Percentiles rank a stretch among this genome's conserved stretches.
Conservation (phyloP, 106 monocot genomes). For the Acorus calamus region DNA sequence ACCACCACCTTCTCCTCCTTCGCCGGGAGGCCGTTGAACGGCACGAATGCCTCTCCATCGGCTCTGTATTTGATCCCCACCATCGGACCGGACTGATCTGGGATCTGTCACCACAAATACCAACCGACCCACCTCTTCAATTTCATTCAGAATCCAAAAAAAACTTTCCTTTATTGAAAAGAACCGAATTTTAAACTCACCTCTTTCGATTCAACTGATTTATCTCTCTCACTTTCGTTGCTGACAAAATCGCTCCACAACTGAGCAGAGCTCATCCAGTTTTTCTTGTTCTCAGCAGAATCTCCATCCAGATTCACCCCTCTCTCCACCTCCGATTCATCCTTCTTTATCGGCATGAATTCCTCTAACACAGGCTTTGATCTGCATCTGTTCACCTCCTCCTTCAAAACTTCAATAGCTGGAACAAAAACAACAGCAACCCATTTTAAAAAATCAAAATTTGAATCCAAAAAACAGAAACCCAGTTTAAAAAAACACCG, state of each 20-base stretch:
- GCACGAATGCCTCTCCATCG: slow-evolving; percentile 23
- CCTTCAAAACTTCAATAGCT: slow-evolving; percentile 53
- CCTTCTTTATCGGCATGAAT: slow-evolving; percentile 40
- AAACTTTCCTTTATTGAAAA: too few species aligned
- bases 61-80: slow-evolving; percentile 7
- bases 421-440: slow-evolving; percentile 9
- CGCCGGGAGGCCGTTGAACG: slow-evolving; percentile 21
- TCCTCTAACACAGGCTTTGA: slow-evolving; percentile 22
- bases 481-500: background rate
- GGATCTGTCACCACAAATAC: too few species aligned
- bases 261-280: slow-evolving; percentile 93
- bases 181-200: too few species aligned
- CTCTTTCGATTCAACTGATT: too few species aligned
- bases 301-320: slow-evolving; percentile 29
- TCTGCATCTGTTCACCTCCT: slow-evolving; percentile 39
- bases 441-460: background rate
- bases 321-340: slow-evolving; percentile 21
- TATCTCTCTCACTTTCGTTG: too few species aligned
- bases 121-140: too few species aligned
- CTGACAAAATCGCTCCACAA: slow-evolving; percentile 53
- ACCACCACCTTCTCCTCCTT: slow-evolving; percentile 26
- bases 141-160: too few species aligned
- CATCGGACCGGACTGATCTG: too few species aligned
- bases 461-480: background rate
- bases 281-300: slow-evolving; percentile 40